These are phyloP conservation scores for Cyberlindnera xishuangbannaensis DNA, from an alignment of 805 yeast species.

Conservation along the genomic window DNA sequence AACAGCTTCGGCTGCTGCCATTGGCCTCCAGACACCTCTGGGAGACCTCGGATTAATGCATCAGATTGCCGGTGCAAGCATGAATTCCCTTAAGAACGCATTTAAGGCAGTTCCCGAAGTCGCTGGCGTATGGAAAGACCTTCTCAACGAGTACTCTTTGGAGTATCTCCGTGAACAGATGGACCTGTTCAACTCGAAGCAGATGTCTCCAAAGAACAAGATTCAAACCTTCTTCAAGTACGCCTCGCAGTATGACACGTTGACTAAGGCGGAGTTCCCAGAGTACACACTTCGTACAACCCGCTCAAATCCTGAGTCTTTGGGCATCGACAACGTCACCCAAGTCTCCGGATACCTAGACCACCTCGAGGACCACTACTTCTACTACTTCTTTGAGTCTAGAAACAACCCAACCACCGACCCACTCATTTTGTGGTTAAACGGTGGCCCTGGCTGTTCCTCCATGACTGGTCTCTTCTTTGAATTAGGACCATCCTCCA, in stretches of 20 bases:
- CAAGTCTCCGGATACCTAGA: conserved; percentile 86
- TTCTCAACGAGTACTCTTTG: conserved; percentile 27
- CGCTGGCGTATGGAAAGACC: conserved; percentile 26
- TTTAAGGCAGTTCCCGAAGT: conserved; percentile 11
- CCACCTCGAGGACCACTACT: conserved; percentile 69
- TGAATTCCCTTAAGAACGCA: conserved; percentile 5
- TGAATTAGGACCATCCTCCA: conserved; percentile 85
- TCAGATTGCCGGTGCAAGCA: conserved; percentile 8
- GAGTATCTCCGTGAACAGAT: conserved; percentile 10
- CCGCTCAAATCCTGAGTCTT: conserved; percentile 32
- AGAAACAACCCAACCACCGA: conserved; percentile 82
- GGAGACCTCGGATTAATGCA: conserved; percentile 6
- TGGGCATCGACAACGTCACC: conserved; percentile 74
- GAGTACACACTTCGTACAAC: conserved; percentile 17
- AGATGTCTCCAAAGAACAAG: conserved; percentile 15
- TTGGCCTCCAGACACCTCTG: conserved; percentile 12
- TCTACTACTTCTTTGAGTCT: conserved; percentile 87
- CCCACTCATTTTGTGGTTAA: conserved; percentile 82
- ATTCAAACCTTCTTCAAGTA: conserved; percentile 10
- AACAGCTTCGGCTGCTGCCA: conserved; percentile 10
- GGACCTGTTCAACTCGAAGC: conserved; percentile 9
- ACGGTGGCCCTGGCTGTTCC: conserved; percentile 97
- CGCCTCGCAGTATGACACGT: conserved; percentile 4
- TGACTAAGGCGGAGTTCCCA: conserved; percentile 7
- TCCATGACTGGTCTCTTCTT: conserved; percentile 85